Base-by-base conservation (phyloP, 1,139 yeast genomes). In the Suhomyces panamericanus region DNA sequence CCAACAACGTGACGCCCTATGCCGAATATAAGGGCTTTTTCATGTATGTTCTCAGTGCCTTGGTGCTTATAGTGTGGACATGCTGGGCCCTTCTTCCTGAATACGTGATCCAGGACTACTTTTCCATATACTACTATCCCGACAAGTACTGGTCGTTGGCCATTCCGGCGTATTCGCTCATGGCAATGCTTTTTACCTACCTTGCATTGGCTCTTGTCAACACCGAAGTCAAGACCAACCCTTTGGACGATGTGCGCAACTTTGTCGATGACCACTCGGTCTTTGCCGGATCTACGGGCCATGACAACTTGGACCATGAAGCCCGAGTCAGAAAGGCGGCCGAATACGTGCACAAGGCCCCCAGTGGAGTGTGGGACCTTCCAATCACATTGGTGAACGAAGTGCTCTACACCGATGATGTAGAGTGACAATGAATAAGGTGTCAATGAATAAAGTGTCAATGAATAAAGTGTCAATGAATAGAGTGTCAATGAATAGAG, bases 131-230 rank as follows among this genome's bases (percentile, higher is more conserved):
- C 54, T 89, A 87, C 63, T 86, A 83, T 54, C 96, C 96, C 0
- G 85, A 89, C 29, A 72, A 89, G 53, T 88, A 93, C 84, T 89
- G 96, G 96, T 84, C 93, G 2, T 59, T 85, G 41, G 87, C 90
- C 0, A 62, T 87, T 1, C 96, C 96, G 1, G 70, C 85, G 4
- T 85, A 79, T 55, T 72, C 84, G 8, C 67, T 91, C 33, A 80
- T 88, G 73, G 63, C 75, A 13, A 81, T 91, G 87, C 66, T 83
- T 9, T 89, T 81, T 58, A 77, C 77, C 0, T 91, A 90, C 61
- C 69, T 87, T 4, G 87, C 83, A 3, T 64, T 90, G 44, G 83
- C 84, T 0, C 64, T 82, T 37, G 88, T 85, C 69, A 87, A 87
- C 57, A 79, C 81, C 4, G 97, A 91, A 58, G 75, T 83, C 13